Evolutionary conservation across 2,329 filamentous ascomycete genomes (phyloP).

Genomic region (Beauveria sp.): DNA sequence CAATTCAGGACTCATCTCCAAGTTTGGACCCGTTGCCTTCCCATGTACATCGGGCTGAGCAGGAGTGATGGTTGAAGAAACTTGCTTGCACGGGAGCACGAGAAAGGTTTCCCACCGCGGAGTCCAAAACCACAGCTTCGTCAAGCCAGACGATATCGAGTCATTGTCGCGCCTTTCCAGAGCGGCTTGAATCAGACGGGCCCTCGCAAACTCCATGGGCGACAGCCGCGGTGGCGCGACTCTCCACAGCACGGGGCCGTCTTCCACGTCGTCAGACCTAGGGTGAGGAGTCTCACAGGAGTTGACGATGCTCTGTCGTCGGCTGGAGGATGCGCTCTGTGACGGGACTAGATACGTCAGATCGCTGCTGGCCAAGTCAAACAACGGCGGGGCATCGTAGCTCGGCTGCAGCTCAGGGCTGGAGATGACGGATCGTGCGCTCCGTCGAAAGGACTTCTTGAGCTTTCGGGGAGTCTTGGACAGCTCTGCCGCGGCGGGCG

Average conservation of each 20-base stretch:
- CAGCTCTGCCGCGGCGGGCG: not conserved
- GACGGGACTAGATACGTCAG: not conserved
- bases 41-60: not conserved
- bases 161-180: slow-evolving; percentile 19
- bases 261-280: not conserved
- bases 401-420: slow-evolving; percentile 14
- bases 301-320: not conserved
- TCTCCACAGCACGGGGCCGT: not conserved
- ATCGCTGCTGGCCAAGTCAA: not conserved
- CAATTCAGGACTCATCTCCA: not conserved
- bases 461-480: slow-evolving; percentile 5
- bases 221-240: slow-evolving; percentile 26
- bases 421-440: slow-evolving; percentile 20
- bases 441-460: slow-evolving; percentile 9
- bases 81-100: slow-evolving; percentile 28
- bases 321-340: not conserved
- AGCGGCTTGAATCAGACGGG: slow-evolving; percentile 28
- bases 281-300: not conserved
- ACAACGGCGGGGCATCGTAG: not conserved
- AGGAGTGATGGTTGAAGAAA: not conserved
- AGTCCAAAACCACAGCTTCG: slow-evolving; percentile 28
- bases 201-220: slow-evolving; percentile 32
- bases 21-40: too few species aligned
- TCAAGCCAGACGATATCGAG: slow-evolving; percentile 23
- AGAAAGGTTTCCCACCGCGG: slow-evolving; percentile 28